A percentile compares a stretch with the other conserved stretches of the same genome.
These are phyloP conservation scores for Lanzia echinophila DNA, from an alignment of 2,329 filamentous ascomycete species.

Conservation along the genomic window DNA sequence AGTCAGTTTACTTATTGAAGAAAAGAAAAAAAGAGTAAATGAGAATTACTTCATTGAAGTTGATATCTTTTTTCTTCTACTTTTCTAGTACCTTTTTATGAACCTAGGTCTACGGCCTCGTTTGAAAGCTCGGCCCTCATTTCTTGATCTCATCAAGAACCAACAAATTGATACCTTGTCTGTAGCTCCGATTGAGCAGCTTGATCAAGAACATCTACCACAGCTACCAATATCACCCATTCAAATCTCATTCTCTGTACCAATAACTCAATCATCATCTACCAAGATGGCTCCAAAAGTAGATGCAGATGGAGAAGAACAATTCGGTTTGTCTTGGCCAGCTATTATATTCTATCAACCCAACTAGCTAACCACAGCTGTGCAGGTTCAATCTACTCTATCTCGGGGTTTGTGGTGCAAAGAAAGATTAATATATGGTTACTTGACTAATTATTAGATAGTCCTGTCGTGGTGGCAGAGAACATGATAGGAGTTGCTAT, in stretches of 20 bases:
- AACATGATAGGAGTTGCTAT: constrained; percentile 99
- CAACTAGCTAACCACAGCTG: constrained; percentile 20
- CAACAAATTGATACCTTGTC: constrained; percentile 40
- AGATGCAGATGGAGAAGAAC: constrained; percentile 42
- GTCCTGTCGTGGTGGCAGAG: constrained; percentile 93
- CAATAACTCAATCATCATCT: constrained; percentile 19
- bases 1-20: no score
- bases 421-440: background rate
- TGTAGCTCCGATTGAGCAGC: constrained; percentile 20
- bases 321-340: constrained; percentile 43
- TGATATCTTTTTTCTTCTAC: background rate
- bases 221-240: constrained; percentile 35
- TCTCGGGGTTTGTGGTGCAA: constrained; percentile 49
- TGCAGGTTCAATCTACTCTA: constrained; percentile 59
- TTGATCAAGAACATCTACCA: constrained; percentile 34
- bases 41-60: background rate
- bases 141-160: constrained; percentile 53
- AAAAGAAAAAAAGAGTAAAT: no score
- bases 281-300: constrained; percentile 35
- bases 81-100: constrained; percentile 20
- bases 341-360: constrained; percentile 5
- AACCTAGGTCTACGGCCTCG: constrained; percentile 40
- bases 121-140: constrained; percentile 52
- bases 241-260: constrained; percentile 14
- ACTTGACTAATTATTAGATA: constrained; percentile 29